Evolutionary conservation across 306 rosid genomes (phyloP), one percentile per base, ranked within the genome.

Genomic region (Cyclanthera cordifolia): DNA sequence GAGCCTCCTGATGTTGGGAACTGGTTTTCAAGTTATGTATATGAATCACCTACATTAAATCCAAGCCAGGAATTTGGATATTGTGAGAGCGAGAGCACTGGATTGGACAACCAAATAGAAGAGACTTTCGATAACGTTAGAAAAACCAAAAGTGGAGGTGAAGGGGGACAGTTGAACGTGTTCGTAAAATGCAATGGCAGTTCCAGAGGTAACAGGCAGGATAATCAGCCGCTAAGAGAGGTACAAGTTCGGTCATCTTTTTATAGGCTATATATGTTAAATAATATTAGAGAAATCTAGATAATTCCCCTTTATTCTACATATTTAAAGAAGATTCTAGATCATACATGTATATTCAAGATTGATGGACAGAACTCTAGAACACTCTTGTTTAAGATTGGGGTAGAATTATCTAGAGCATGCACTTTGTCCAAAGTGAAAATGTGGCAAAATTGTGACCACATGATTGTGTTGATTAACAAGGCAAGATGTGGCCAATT

Each of bases 21-120:
- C 81, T 89, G 95, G 98, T 86, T 81, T 68, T 74, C 82, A 2
- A 93, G 91, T 84, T 89, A 89, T 53, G 81, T 3, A 21, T 87
- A 89, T 1, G 98, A 87, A 54, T 87, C 96, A 65, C 85, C 82
- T 28, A 39, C 32, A 11, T 53, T 74, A 41, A 79, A 76, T 39
- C 61, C 82, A 10, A 73, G 47, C 23, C 75, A 79, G 67, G 76
- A 70, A 70, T 59, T 77, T 28, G 69, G 54, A 53, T 74, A 70
- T 58, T 74, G 74, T 37, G 73, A 54, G 65, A 27, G 70, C 47
- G 69, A 25, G 65, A 67, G 74, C 8, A 79, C 74, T 58, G 80
- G 69, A 24, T 30, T 73, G 56, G 39, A 23, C 45, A 53, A 69
- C 34, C 75, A 79, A 46, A 53, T 24, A 53, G 73, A 32, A 19